Base-by-base conservation (phyloP, 208 protist genomes). In the Leptomonas pyrrhocoris region DNA sequence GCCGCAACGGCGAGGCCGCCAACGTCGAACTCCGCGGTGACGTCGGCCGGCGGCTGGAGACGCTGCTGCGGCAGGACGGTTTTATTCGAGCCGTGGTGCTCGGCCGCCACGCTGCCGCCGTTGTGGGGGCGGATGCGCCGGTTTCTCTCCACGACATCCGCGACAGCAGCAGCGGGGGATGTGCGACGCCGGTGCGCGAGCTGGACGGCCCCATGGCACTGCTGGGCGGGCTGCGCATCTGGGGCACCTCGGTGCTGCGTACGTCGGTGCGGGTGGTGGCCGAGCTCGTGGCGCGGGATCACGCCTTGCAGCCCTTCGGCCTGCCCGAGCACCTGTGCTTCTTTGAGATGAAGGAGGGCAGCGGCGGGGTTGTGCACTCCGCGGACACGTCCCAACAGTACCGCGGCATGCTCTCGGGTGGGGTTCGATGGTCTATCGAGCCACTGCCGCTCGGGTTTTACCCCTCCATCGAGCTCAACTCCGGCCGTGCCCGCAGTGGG, bases 281-380 rank as follows among this genome's bases (percentile, higher is more conserved):
- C 0, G 75, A 80, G 56, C 64, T 80, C 31, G 75, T 80, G 0
- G 68, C 68, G 9, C 75, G 75, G 21, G 75, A 80, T 57, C 75
- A 66, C 19, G 70, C 66, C n/a, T 63, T 80, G 43, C 72, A 71
- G 58, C 62, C 64, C 19, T 72, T 80, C 16, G 70, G 70, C 45
- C 68, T 75, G 45, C 68, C 68, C 0, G 75, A 80, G 21, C 72
- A 75, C 43, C 21, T 74, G 4, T 80, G 75, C 68, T 67, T 70
- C 57, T 56, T 80, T 51, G 68, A 80, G 28, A 61, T 80, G 40
- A 69, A 72, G n/a, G 75, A 80, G 31, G 75, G 75, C 64, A 75
- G 50, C 43, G 75, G 75, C 13, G 62, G 46, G 11, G 30, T 60
- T 12, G 48, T 80, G 11, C 28, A 68, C 42, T 80, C 75, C n/a